Evolutionary conservation across 116 monocot species (phyloP).

Genomic region (Papilionanthe hybrid): DNA sequence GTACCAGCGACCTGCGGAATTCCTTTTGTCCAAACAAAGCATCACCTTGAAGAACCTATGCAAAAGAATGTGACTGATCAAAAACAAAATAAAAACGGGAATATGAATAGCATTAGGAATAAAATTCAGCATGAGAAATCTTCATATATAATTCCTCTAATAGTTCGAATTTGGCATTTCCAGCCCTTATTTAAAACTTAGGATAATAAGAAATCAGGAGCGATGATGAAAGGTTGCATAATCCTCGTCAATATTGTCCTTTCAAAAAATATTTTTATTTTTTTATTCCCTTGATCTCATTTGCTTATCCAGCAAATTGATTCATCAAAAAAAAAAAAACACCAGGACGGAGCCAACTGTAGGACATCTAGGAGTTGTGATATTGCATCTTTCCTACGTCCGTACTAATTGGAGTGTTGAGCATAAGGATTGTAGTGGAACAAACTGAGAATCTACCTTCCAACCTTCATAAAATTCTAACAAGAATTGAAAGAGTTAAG

Average conservation of each 20-base stretch:
- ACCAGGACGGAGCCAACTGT: background rate
- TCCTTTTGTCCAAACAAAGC: slow-evolving; percentile 86
- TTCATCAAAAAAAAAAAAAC: too few relatives aligned
- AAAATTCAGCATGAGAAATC: background rate
- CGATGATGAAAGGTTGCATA: background rate
- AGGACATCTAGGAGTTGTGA: background rate
- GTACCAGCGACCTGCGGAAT: slow-evolving; percentile 85
- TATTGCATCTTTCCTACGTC: background rate
- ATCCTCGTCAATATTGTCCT: background rate
- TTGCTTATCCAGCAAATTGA: too few relatives aligned
- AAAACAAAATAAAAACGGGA: background rate
- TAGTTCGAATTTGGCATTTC: background rate
- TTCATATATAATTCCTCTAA: background rate
- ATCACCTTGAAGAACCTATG: slow-evolving; percentile 90
- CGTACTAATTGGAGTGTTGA: background rate
- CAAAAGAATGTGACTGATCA: slow-evolving; percentile 12
- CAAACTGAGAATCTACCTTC: too few relatives aligned
- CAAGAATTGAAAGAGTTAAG: too few relatives aligned
- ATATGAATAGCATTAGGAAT: background rate
- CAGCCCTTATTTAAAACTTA: background rate
- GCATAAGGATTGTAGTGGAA: too few relatives aligned
- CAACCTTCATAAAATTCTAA: too few relatives aligned
- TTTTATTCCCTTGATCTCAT: too few relatives aligned
- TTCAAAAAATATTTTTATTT: background rate
- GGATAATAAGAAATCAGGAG: background rate